These are phyloP conservation scores for Geosmithia morbida DNA, from an alignment of 2,329 filamentous ascomycete genomes.

Conservation along the genomic window DNA sequence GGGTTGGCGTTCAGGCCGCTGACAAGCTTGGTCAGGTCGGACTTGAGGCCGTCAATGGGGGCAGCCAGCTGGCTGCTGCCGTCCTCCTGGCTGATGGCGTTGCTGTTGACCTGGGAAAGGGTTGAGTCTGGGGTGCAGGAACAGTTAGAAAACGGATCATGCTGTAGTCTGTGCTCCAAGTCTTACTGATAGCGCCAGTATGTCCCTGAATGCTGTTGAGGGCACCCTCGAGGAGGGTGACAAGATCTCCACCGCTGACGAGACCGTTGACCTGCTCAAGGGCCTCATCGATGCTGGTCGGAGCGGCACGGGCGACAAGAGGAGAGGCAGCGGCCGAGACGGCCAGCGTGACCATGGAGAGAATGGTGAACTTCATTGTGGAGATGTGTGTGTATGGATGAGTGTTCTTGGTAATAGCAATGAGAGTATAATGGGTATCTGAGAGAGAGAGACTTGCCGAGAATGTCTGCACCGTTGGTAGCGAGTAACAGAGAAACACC, in stretches of 20 bases:
- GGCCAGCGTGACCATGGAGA: slow-evolving; percentile 2
- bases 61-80: slow-evolving; percentile 5
- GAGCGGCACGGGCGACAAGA: neutral
- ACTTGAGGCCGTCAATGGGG: slow-evolving; percentile 7
- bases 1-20: slow-evolving; percentile 8
- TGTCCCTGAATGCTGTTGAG: neutral
- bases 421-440: no score
- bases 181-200: slow-evolving; percentile 1
- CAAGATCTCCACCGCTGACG: neutral
- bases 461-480: no score
- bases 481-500: no score
- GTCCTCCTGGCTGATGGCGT: slow-evolving; percentile 8
- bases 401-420: no score
- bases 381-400: neutral
- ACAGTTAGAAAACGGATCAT: neutral
- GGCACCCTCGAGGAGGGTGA: slow-evolving; percentile 1
- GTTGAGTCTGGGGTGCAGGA: neutral
- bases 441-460: no score
- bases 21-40: slow-evolving; percentile 10
- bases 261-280: neutral
- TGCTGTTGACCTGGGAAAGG: slow-evolving; percentile 7
- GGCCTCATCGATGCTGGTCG: neutral
- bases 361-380: slow-evolving; percentile 2
- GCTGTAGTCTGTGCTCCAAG: no score
- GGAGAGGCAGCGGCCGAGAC: slow-evolving; percentile 1